These are phyloP conservation scores for Rosa lucieae DNA, from an alignment of 306 rosid genomes.

Conservation along the genomic window DNA sequence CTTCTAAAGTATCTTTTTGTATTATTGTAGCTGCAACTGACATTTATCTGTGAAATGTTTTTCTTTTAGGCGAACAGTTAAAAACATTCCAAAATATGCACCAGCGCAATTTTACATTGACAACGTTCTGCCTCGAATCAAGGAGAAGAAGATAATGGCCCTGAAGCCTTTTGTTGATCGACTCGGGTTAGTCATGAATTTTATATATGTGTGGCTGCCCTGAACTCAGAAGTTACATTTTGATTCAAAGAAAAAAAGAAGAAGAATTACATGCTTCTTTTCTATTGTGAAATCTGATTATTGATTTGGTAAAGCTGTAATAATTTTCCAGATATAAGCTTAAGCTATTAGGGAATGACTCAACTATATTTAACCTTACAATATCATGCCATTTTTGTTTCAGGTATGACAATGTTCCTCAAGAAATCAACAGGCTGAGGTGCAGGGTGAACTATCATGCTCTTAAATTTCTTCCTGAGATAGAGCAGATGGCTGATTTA, in stretches of 20 bases:
- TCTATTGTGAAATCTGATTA: background rate
- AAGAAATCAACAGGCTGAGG: slow-evolving; percentile 94
- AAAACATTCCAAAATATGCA: slow-evolving; percentile 97
- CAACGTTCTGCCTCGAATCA: slow-evolving; percentile 95
- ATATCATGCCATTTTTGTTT: slow-evolving; percentile 31
- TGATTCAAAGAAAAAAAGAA: background rate
- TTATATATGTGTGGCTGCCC: slow-evolving; percentile 12
- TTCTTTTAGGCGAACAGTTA: slow-evolving; percentile 83
- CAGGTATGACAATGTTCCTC: slow-evolving; percentile 96
- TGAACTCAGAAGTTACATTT: background rate
- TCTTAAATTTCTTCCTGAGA: slow-evolving; percentile 95
- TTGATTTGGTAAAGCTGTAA: background rate
- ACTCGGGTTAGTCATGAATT: slow-evolving; percentile 74
- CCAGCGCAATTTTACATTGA: slow-evolving; percentile 95
- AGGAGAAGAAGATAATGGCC: slow-evolving; percentile 99
- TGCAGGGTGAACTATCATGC: slow-evolving; percentile 99
- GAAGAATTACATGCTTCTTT: background rate
- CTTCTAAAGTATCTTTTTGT: background rate
- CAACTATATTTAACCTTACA: background rate
- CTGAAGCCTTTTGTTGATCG: slow-evolving; percentile 98
- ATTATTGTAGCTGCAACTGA: slow-evolving; percentile 17
- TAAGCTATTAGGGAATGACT: background rate
- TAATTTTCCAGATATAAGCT: background rate
- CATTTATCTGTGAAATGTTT: slow-evolving; percentile 35
- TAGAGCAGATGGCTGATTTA: slow-evolving; percentile 93